A percentile compares a stretch with the other conserved stretches of the same genome.
phyloP scores from a whole-genome alignment of 2,329 filamentous ascomycete species.

The Onygena corvina region DNA sequence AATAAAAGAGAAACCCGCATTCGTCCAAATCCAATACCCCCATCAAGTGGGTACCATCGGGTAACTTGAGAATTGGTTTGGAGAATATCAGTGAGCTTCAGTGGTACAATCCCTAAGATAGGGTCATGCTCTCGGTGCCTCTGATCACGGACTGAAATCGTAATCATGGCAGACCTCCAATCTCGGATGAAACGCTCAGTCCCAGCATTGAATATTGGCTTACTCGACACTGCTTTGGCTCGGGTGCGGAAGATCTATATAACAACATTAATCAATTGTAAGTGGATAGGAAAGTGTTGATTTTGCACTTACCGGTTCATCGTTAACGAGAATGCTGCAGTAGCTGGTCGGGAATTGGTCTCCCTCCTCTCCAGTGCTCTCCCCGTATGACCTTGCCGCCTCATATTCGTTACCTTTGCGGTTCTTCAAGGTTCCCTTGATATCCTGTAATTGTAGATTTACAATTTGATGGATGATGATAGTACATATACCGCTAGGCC shows the following conservation, averaged over 20 bases:
- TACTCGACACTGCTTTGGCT: slow-evolving; percentile 82
- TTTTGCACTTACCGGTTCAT: slow-evolving; percentile 46
- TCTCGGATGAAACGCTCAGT: slow-evolving; percentile 88
- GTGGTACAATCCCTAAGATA: slow-evolving; percentile 78
- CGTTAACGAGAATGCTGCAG: slow-evolving; percentile 82
- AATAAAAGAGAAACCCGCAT: slow-evolving; percentile 81
- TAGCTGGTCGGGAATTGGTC: slow-evolving; percentile 77
- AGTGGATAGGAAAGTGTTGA: slow-evolving; percentile 4
- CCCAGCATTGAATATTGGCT: slow-evolving; percentile 94
- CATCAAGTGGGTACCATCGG: slow-evolving; percentile 92
- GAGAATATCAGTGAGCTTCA: slow-evolving; percentile 79
- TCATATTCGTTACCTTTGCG: slow-evolving; percentile 78
- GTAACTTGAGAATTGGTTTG: slow-evolving; percentile 77
- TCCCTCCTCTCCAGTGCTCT: slow-evolving; percentile 72
- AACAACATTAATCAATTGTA: slow-evolving; percentile 9
- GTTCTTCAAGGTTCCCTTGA: slow-evolving; percentile 65
- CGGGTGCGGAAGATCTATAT: slow-evolving; percentile 72
- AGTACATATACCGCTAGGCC: slow-evolving; percentile 81
- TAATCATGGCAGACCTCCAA: slow-evolving; percentile 79
- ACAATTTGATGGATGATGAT: slow-evolving; percentile 89
- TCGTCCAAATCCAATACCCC: slow-evolving; percentile 82
- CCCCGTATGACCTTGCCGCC: slow-evolving; percentile 72
- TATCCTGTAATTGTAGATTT: slow-evolving; percentile 80
- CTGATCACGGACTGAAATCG: slow-evolving; percentile 75
- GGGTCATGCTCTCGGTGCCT: slow-evolving; percentile 88